Conservation (phyloP, 2,329 filamentous ascomycete species). For the Clarireedia homoeocarpa region DNA sequence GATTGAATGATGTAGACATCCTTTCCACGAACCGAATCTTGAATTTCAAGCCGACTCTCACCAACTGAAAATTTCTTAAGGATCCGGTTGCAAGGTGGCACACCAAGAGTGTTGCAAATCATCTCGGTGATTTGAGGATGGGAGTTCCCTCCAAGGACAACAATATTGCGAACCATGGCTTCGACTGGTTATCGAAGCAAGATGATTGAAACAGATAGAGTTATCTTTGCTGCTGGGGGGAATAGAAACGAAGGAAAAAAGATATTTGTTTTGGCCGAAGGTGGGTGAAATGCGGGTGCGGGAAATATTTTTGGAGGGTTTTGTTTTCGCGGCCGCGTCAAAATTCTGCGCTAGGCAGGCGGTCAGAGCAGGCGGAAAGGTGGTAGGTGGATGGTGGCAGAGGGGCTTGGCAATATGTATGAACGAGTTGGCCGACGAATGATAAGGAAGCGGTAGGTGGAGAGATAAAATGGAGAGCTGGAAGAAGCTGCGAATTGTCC, state of each 20-base stretch:
- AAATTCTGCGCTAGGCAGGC: not conserved
- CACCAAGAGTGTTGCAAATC: slow-evolving; percentile 81
- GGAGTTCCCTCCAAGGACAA: slow-evolving; percentile 87
- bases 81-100: slow-evolving; percentile 76
- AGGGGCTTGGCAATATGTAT: not conserved
- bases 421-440: not conserved
- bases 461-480: not conserved
- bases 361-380: not conserved
- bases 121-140: slow-evolving; percentile 81
- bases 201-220: not conserved
- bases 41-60: slow-evolving; percentile 90
- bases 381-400: not conserved
- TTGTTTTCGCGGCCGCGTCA: not conserved
- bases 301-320: slow-evolving; percentile 13
- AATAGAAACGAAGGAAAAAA: not conserved
- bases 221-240: not conserved
- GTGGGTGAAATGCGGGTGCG: slow-evolving; percentile 16
- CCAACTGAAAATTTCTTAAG: slow-evolving; percentile 91
- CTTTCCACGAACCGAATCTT: slow-evolving; percentile 93
- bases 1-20: slow-evolving; percentile 99
- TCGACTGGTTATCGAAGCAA: not conserved
- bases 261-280: not conserved
- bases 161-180: slow-evolving; percentile 86
- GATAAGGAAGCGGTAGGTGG: not conserved
- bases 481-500: not conserved